Evolutionary conservation across 345 rosid genomes (phyloP).

Genomic region (Triadica sebifera): DNA sequence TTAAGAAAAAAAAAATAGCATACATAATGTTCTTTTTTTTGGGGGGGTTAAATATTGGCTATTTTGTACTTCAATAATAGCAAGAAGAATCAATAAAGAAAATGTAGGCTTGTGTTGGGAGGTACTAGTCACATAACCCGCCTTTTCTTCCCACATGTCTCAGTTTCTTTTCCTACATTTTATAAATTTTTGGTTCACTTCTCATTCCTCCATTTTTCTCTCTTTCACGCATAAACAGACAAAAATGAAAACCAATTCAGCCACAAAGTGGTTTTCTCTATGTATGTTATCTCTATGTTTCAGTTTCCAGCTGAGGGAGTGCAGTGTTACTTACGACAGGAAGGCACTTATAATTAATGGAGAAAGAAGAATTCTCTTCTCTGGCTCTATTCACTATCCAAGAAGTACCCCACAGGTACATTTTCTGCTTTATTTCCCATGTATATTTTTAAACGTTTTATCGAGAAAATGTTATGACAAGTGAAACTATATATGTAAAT

Average conservation of each 20-base stretch:
- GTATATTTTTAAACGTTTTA: not conserved
- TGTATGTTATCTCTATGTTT: constrained; percentile 24
- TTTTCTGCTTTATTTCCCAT: not conserved
- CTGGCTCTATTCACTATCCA: constrained; percentile 76
- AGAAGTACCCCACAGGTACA: constrained; percentile 58
- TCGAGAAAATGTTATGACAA: no score
- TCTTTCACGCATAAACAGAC: not conserved
- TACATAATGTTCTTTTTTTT: no score
- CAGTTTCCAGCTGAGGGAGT: constrained; percentile 19
- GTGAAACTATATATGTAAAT: no score
- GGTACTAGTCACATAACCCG: not conserved
- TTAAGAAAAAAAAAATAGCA: no score
- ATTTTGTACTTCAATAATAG: not conserved
- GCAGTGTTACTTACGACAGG: constrained; percentile 47
- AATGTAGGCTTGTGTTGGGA: constrained; percentile 8
- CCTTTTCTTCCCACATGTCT: not conserved
- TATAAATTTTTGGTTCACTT: constrained; percentile 5
- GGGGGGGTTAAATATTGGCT: no score
- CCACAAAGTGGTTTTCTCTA: constrained; percentile 29
- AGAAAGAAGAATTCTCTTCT: constrained; percentile 52
- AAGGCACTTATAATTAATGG: constrained; percentile 59
- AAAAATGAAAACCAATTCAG: constrained; percentile 38
- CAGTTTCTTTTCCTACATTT: constrained; percentile 16
- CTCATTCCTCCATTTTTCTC: not conserved
- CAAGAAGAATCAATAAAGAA: not conserved